Conservation (phyloP, 2,329 filamentous ascomycete species). For the Nectriaceae sp. region DNA sequence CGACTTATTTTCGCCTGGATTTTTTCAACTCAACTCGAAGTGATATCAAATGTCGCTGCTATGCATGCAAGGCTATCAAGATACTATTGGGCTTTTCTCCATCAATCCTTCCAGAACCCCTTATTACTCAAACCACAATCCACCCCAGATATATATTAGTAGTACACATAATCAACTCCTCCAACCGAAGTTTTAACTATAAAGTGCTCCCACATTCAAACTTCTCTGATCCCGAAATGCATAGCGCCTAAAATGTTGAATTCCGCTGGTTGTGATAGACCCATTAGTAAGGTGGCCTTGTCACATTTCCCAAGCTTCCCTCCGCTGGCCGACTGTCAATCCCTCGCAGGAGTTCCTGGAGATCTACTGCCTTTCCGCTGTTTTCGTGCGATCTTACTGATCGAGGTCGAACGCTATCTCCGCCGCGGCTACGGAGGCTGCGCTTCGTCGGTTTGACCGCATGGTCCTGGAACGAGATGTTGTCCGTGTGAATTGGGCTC, state of each 20-base stretch:
- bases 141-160: too few species aligned
- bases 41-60: conserved; percentile 10
- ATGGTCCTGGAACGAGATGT: conserved; percentile 39
- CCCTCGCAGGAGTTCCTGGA: conserved; percentile 51
- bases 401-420: conserved; percentile 38
- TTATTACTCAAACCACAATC: too few species aligned
- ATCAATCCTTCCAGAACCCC: too few species aligned
- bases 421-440: conserved; percentile 44
- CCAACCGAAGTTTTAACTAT: too few species aligned
- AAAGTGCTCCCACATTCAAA: not conserved
- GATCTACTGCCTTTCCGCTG: conserved; percentile 41
- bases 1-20: too few species aligned
- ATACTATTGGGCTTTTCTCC: too few species aligned
- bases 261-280: not conserved
- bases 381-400: conserved; percentile 35
- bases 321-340: conserved; percentile 53
- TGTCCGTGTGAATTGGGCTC: conserved; percentile 25
- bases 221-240: not conserved
- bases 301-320: conserved; percentile 46
- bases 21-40: too few species aligned
- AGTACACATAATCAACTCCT: not conserved
- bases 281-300: conserved; percentile 51
- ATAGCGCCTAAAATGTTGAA: not conserved
- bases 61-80: conserved; percentile 9
- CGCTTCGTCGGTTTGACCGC: conserved; percentile 36